phyloP scores from a whole-genome alignment of 2,329 filamentous ascomycete genomes.

The Neofusicoccum laricinum region DNA sequence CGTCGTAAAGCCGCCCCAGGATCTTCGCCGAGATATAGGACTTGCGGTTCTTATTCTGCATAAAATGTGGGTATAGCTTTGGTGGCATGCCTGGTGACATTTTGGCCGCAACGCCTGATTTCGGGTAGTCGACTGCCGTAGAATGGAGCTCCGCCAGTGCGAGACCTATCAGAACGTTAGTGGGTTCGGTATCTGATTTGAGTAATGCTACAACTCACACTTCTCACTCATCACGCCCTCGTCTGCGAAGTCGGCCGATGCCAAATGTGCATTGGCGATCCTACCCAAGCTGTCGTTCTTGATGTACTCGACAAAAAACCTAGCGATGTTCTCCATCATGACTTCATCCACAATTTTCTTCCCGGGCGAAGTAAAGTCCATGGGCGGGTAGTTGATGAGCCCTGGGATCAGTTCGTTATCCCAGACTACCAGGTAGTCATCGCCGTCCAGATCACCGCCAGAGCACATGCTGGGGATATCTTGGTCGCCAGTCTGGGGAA shows the following conservation, averaged over 20 bases:
- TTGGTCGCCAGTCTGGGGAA: slow-evolving; percentile 77
- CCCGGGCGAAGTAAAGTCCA: slow-evolving; percentile 67
- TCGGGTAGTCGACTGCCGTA: slow-evolving; percentile 88
- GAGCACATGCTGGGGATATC: slow-evolving; percentile 93
- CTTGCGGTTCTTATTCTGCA: slow-evolving; percentile 63
- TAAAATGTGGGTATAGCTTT: slow-evolving; percentile 76
- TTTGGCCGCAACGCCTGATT: slow-evolving; percentile 75
- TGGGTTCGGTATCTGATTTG: too few relatives aligned
- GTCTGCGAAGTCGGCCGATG: slow-evolving; percentile 63
- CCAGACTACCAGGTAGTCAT: slow-evolving; percentile 95
- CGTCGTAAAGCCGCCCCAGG: slow-evolving; percentile 80
- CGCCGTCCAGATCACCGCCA: slow-evolving; percentile 91
- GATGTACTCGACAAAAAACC: slow-evolving; percentile 90
- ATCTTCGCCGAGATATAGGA: slow-evolving; percentile 68
- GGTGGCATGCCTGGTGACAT: slow-evolving; percentile 64
- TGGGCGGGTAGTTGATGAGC: slow-evolving; percentile 70
- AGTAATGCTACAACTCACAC: slow-evolving; percentile 51
- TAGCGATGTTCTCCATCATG: slow-evolving; percentile 67
- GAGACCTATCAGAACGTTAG: slow-evolving; percentile 47
- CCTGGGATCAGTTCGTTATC: slow-evolving; percentile 64
- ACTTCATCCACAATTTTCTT: slow-evolving; percentile 62
- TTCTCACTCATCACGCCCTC: slow-evolving; percentile 64
- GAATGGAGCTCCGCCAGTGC: slow-evolving; percentile 79
- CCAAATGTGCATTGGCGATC: slow-evolving; percentile 82
- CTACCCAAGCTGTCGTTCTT: slow-evolving; percentile 78